Conservation (phyloP, 192 early-diverging fungal genomes). For the Dissophora globulifera region DNA sequence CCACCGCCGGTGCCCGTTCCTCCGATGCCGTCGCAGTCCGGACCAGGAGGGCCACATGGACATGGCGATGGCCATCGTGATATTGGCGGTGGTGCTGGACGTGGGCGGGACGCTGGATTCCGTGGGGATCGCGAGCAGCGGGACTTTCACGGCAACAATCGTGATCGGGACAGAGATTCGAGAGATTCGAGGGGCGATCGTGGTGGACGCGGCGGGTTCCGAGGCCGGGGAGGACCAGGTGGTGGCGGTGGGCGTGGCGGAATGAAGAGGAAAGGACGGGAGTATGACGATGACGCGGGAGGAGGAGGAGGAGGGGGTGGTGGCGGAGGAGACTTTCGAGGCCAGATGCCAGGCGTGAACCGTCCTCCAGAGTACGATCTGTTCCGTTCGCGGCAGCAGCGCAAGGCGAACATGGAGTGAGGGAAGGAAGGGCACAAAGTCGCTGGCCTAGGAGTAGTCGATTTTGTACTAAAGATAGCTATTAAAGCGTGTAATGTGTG, state of each 20-base stretch:
- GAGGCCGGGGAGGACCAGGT: constrained; percentile 37
- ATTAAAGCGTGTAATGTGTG: too few species aligned
- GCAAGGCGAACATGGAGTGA: constrained; percentile 51
- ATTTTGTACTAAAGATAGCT: too few species aligned
- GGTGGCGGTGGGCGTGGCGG: constrained; percentile 26
- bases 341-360: constrained; percentile 59
- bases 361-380: constrained; percentile 67
- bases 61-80: constrained; percentile 26
- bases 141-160: constrained; percentile 28
- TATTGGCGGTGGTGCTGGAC: constrained; percentile 15
- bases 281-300: constrained; percentile 59
- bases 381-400: constrained; percentile 61
- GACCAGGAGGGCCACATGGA: constrained; percentile 2
- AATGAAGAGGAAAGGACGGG: constrained; percentile 56
- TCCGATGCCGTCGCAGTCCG: background rate
- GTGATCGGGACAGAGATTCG: constrained; percentile 9
- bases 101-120: constrained; percentile 34
- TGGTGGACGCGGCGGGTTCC: constrained; percentile 33
- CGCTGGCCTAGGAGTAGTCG: too few species aligned
- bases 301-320: constrained; percentile 16
- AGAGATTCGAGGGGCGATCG: constrained; percentile 34
- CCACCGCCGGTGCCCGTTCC: constrained; percentile 38
- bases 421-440: too few species aligned
- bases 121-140: constrained; percentile 18
- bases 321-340: constrained; percentile 33